Evolutionary conservation across 202 grass and related monocot genomes (phyloP).

Genomic region (Zizania palustris): DNA sequence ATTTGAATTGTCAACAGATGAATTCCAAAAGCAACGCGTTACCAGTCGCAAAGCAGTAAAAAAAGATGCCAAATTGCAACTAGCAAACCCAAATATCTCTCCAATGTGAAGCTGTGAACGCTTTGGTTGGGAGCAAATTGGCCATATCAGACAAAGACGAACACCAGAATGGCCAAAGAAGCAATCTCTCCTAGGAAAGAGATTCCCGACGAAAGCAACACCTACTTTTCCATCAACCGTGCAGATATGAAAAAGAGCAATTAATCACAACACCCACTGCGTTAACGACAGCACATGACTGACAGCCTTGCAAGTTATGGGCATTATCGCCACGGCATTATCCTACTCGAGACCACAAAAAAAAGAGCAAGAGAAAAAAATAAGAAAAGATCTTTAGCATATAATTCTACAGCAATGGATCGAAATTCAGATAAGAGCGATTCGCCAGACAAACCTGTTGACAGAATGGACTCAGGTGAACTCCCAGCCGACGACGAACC

Average conservation of each 20-base stretch:
- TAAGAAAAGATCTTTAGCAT: not conserved
- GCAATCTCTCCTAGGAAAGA: not conserved
- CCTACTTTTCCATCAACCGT: not conserved
- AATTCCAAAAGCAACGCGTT: conserved; percentile 1
- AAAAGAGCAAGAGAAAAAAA: not conserved
- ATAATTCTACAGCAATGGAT: not conserved
- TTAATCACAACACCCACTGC: not conserved
- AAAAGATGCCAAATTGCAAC: not conserved
- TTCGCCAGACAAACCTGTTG: not conserved
- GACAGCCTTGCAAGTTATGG: conserved; percentile 43
- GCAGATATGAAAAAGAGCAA: conserved; percentile 27
- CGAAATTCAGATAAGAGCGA: not conserved
- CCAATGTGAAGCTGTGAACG: not conserved
- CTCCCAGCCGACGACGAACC: not conserved
- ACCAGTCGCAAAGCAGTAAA: too few species aligned
- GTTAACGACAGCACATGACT: conserved; percentile 30
- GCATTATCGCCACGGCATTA: conserved; percentile 15
- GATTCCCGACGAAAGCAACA: conserved; percentile 24
- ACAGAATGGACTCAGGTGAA: conserved; percentile 8
- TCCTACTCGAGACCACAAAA: conserved; percentile 18
- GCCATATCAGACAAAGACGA: not conserved
- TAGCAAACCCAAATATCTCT: not conserved
- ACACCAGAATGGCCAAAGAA: conserved; percentile 33
- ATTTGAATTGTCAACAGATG: not conserved
- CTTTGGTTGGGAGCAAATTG: not conserved